Evolutionary conservation across 768 basidiomycete genomes (phyloP).

Genomic region (Podaxis sp.): DNA sequence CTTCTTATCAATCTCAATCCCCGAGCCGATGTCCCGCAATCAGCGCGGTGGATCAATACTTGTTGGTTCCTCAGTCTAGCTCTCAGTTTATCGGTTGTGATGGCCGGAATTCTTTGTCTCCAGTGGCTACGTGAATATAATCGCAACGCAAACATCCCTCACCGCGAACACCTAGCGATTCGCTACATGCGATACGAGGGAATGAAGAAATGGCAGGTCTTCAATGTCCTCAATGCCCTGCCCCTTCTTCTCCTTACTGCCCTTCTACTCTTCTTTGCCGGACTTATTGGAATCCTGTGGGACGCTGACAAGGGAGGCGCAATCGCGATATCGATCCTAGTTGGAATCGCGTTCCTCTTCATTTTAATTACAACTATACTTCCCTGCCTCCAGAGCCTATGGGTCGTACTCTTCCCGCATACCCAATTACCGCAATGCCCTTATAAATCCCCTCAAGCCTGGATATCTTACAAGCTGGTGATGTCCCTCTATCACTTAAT

Average conservation of each 20-base stretch:
- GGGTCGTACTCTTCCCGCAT: neutral
- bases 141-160: constrained; percentile 12
- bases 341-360: constrained; percentile 15
- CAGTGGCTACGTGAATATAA: constrained; percentile 25
- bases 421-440: neutral
- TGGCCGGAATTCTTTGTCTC: constrained; percentile 19
- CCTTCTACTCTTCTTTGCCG: constrained; percentile 22
- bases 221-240: constrained; percentile 17
- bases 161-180: constrained; percentile 10
- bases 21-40: neutral
- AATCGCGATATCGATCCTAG: constrained; percentile 2
- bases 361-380: constrained; percentile 14
- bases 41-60: constrained; percentile 15
- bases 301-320: constrained; percentile 12
- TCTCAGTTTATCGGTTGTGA: constrained; percentile 17
- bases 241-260: constrained; percentile 18
- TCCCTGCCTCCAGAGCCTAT: constrained; percentile 17
- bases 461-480: neutral
- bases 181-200: constrained; percentile 21
- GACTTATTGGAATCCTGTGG: constrained; percentile 21
- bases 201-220: constrained; percentile 19
- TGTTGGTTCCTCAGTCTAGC: constrained; percentile 19
- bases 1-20: constrained; percentile 1
- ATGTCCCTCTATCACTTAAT: neutral
- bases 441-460: neutral